Evolutionary conservation across 768 basidiomycete genomes (phyloP).

Genomic region (Trametes cinnabarina): DNA sequence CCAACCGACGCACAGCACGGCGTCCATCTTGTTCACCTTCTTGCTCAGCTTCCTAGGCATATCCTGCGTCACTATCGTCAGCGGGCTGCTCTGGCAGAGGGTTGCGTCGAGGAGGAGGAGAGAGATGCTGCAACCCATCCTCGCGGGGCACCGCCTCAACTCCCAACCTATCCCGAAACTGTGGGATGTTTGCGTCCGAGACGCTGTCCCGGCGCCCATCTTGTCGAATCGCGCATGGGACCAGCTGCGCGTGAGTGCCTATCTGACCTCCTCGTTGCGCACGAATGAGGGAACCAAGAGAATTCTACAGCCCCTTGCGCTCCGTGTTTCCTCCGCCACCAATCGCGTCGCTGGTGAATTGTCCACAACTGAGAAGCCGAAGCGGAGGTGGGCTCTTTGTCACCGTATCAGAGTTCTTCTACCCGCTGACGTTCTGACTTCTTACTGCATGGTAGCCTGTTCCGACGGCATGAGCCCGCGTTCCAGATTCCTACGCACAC

Average conservation of each 20-base stretch:
- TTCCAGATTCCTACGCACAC: background rate
- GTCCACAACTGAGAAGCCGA: constrained; percentile 6
- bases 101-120: background rate
- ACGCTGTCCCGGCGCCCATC: background rate
- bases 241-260: constrained; percentile 14
- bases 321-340: constrained; percentile 5
- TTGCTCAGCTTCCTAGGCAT: constrained; percentile 16
- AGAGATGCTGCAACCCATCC: background rate
- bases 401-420: background rate
- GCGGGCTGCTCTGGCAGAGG: constrained; percentile 10
- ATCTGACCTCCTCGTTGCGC: background rate
- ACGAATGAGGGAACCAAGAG: background rate
- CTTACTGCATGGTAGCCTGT: background rate
- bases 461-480: background rate
- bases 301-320: constrained; percentile 13
- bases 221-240: constrained; percentile 12
- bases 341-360: background rate
- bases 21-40: constrained; percentile 19
- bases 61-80: constrained; percentile 2
- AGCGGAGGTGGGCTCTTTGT: constrained; percentile 5
- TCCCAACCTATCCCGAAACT: background rate
- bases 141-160: background rate
- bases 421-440: constrained; percentile 1
- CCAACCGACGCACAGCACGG: background rate
- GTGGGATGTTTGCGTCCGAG: constrained; percentile 10